A percentile compares a stretch with the other conserved stretches of the same genome.
These are phyloP conservation scores for Linum usitatissimum DNA, from an alignment of 345 rosid genomes.

Conservation along the genomic window DNA sequence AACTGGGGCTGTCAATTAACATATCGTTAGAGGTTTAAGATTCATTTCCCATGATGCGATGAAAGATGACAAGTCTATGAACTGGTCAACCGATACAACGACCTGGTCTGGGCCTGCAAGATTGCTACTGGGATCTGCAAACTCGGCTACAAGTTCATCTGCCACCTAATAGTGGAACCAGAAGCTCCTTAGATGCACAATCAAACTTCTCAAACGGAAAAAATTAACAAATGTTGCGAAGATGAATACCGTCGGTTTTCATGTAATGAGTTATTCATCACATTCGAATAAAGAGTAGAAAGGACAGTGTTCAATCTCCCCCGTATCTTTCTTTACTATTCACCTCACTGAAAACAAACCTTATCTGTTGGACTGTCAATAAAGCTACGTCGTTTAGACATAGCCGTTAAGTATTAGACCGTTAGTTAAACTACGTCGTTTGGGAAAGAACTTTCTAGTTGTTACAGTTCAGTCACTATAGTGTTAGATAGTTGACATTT, in stretches of 20 bases:
- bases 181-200: conserved; percentile 23
- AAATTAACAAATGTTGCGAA: not conserved
- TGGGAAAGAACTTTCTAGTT: too few relatives aligned
- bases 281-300: not conserved
- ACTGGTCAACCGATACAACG: conserved; percentile 11
- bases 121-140: conserved; percentile 67
- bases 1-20: conserved; percentile 64
- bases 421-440: too few relatives aligned
- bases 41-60: conserved; percentile 7
- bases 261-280: not conserved
- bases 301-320: too few relatives aligned
- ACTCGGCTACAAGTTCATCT: conserved; percentile 98
- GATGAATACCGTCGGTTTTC: not conserved
- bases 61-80: not conserved
- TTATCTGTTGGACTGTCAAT: too few relatives aligned
- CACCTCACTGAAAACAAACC: too few relatives aligned
- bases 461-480: too few relatives aligned
- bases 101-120: conserved; percentile 90
- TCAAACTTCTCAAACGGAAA: conserved; percentile 2
- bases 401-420: too few relatives aligned
- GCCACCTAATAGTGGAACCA: conserved; percentile 65
- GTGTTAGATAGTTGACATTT: too few relatives aligned
- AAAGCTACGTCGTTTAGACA: too few relatives aligned
- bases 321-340: too few relatives aligned
- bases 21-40: conserved; percentile 5